phyloP scores from a whole-genome alignment of 768 basidiomycete genomes.

The Boletus coccyginus region DNA sequence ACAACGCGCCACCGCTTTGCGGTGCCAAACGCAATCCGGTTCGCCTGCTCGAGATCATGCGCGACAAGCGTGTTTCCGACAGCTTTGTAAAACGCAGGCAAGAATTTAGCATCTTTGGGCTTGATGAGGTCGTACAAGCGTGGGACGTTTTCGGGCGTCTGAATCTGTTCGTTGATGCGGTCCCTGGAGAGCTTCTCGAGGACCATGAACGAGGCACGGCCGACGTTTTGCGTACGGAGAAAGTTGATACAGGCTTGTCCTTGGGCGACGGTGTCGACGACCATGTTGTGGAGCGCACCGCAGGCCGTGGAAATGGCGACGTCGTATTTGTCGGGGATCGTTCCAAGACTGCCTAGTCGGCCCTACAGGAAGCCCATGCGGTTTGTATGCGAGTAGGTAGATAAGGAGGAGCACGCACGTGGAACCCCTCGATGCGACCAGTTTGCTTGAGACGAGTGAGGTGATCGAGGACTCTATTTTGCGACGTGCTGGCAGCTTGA shows the following conservation, averaged over 20 bases:
- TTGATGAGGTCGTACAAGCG: constrained; percentile 93
- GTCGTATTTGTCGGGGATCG: constrained; percentile 95
- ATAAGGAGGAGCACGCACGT: constrained; percentile 52
- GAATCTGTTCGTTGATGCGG: constrained; percentile 43
- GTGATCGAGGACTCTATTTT: constrained; percentile 81
- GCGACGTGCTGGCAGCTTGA: constrained; percentile 79
- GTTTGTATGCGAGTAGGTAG: not conserved
- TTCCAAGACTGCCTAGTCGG: constrained; percentile 89
- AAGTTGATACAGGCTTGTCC: constrained; percentile 93
- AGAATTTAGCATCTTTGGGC: constrained; percentile 80
- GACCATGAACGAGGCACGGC: constrained; percentile 90
- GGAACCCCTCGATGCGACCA: constrained; percentile 89
- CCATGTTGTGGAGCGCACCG: constrained; percentile 77
- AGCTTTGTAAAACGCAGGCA: constrained; percentile 88
- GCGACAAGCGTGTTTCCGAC: constrained; percentile 88
- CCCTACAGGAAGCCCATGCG: constrained; percentile 50
- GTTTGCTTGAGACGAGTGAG: constrained; percentile 73
- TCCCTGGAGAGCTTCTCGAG: constrained; percentile 72
- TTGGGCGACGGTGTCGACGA: constrained; percentile 88
- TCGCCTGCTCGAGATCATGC: constrained; percentile 88
- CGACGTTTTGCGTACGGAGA: constrained; percentile 84
- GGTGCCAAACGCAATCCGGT: constrained; percentile 83
- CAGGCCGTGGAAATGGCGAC: constrained; percentile 94
- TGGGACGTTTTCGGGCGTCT: constrained; percentile 87
- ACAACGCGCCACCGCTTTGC: constrained; percentile 84